Evolutionary conservation across 352 stramenopile species (phyloP), one percentile per base, ranked within the genome.

Genomic region (Pythium aquatile): DNA sequence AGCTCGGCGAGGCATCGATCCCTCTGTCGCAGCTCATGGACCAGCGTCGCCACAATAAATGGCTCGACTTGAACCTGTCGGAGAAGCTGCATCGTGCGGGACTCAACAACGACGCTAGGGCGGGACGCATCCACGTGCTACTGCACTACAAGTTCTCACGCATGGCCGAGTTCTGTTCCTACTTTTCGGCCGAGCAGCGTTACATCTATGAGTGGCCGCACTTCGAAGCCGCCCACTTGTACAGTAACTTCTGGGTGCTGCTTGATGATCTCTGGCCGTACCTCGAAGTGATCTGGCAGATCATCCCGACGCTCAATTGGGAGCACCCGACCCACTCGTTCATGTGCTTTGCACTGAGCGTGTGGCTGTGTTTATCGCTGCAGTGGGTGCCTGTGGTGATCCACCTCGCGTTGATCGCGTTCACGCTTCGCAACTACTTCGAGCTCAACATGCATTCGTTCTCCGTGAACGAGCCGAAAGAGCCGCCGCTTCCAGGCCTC

Each of bases 121-220:
- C 85, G 0, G 85, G 85, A 1, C 76, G 85, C 5, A 91, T 94
- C 62, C 85, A 94, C 68, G 83, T 94, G 24, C 68, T 94, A 39
- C 66, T 94, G 39, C 85, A 94, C 74, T 94, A 88, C 73, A 94
- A 94, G 56, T 94, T 94, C 54, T 91, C 85, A 39, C 85, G 82
- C 44, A 90, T 90, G 78, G 82, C 85, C 26, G 85, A 93, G 65
- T 83, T 93, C 29, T 91, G 85, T 62, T 92, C 82, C 58, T 92
- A 94, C 32, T 94, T 91, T 56, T 76, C 77, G 11, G 60, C 77
- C 0, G 85, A 94, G 54, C 83, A 94, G 30, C 68, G 66, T 3
- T 93, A 86, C 58, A 79, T 85, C n/a, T 80, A 88, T 44, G 82
- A 92, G 37, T 93, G 83, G 83, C 85, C 85, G 1, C 78, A 91